phyloP scores from a whole-genome alignment of 2,329 filamentous ascomycete genomes.

The Sclerotinia minor region DNA sequence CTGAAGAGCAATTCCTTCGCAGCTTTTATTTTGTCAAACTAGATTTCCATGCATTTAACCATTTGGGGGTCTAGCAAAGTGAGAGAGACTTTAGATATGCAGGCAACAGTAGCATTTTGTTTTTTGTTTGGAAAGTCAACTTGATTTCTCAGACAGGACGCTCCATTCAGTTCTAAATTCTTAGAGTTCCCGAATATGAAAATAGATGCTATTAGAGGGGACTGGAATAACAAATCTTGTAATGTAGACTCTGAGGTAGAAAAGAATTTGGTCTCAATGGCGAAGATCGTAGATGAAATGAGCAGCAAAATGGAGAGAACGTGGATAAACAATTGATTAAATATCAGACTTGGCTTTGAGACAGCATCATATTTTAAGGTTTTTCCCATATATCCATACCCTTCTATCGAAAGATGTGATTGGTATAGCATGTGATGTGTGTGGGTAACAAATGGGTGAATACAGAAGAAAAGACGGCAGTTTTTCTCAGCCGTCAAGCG shows the following conservation, averaged over 20 bases:
- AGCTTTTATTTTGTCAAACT: not conserved
- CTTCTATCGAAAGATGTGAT: not conserved
- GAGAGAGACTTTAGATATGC: not conserved
- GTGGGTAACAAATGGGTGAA: too few species aligned
- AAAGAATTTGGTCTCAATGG: not conserved
- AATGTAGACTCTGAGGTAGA: not conserved
- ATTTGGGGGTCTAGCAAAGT: not conserved
- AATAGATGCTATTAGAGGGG: not conserved
- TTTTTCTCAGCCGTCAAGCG: too few species aligned
- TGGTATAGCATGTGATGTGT: not conserved
- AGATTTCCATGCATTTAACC: fast-evolving
- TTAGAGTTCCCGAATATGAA: not conserved
- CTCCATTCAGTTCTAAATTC: not conserved
- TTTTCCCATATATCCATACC: not conserved
- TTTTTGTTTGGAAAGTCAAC: not conserved
- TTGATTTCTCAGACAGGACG: not conserved
- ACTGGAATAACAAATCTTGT: fast-evolving
- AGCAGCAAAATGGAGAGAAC: not conserved
- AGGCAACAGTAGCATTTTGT: not conserved
- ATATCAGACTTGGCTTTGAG: not conserved
- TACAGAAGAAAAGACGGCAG: too few species aligned
- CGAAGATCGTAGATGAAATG: not conserved
- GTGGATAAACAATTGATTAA: not conserved
- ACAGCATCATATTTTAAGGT: not conserved
- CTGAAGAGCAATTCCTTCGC: not conserved